These are phyloP conservation scores for Glutinoglossum americanum DNA, from an alignment of 495 filamentous ascomycete species.

Conservation along the genomic window DNA sequence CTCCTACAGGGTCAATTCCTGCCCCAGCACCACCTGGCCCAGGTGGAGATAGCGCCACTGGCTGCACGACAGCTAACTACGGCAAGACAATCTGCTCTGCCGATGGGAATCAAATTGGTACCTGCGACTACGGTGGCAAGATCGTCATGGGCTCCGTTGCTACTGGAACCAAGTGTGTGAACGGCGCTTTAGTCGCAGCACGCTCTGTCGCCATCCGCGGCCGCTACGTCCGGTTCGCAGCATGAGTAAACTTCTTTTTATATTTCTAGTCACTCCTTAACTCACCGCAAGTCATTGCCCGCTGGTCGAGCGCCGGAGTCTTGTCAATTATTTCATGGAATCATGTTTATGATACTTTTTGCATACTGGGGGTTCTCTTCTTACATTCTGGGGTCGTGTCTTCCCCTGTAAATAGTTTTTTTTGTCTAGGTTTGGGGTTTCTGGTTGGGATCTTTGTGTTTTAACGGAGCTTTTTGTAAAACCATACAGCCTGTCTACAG, in stretches of 20 bases:
- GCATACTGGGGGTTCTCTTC: no score
- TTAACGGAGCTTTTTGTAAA: no score
- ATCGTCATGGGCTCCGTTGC: constrained; percentile 11
- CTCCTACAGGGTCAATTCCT: background rate
- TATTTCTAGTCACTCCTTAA: background rate
- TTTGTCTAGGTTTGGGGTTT: background rate
- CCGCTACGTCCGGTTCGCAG: background rate
- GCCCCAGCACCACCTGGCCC: constrained; percentile 1
- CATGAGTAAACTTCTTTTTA: background rate
- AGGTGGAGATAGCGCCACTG: background rate
- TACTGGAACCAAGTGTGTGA: constrained; percentile 8
- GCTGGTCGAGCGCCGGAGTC: background rate
- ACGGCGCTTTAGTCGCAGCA: background rate
- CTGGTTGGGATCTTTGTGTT: no score
- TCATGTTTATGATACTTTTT: background rate
- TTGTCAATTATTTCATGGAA: background rate
- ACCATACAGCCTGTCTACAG: background rate
- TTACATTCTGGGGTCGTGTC: background rate
- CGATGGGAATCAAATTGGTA: constrained; percentile 10
- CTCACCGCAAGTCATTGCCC: background rate
- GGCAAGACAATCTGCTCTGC: constrained; percentile 11
- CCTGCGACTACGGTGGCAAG: constrained; percentile 6
- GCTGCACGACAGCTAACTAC: background rate
- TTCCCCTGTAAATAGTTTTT: background rate
- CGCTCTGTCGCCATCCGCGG: background rate